Evolutionary conservation across 1,284 basidiomycete species (phyloP), one percentile per base, ranked within the genome.

Genomic region (Ustilago bromivora): DNA sequence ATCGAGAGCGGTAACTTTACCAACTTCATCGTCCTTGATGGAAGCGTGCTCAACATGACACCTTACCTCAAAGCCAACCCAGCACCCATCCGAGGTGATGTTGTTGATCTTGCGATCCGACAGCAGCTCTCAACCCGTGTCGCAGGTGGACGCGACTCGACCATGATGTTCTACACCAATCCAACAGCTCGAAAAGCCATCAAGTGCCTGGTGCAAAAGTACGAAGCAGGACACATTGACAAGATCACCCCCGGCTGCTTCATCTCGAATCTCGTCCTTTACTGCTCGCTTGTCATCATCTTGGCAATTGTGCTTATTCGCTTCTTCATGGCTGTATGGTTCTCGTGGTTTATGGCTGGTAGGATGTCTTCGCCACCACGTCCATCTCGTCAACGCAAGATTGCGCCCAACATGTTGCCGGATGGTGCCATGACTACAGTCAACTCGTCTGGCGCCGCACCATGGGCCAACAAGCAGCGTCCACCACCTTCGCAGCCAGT

Each of bases 191-290:
- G 71, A 36, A 60, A 69, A 4, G 82, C 84, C 15, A 75, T 86
- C 34, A 71, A 72, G n/a, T 85, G 84, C 57, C 63, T 85, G 2
- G 61, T 71, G 31, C 65, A 83, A 66, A 80, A 79, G 69, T 85
- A 83, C 65, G 59, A 71, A 61, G 96, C 96, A 0, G 97, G 97
- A 15, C 92, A 93, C 85, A 98, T 99, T 76, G 96, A 98, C 89
- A 98, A 98, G 88, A 89, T 97, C 84, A 93, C 95, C 0, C 94
- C 97, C 1, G 97, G 95, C 13, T 99, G 97, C 87, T 96, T 98
- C 87, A 91, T 95, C 57, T 93, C 95, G 17, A 90, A 92, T 56
- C 89, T 99, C 40, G 91, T 99, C 86, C 92, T 99, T 60, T 99
- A 98, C 87, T 89, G 92, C 35, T 95, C 95, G 63, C 90, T 99